phyloP scores from a whole-genome alignment of 1,284 basidiomycete genomes.

The Ceratobasidium sp. region DNA sequence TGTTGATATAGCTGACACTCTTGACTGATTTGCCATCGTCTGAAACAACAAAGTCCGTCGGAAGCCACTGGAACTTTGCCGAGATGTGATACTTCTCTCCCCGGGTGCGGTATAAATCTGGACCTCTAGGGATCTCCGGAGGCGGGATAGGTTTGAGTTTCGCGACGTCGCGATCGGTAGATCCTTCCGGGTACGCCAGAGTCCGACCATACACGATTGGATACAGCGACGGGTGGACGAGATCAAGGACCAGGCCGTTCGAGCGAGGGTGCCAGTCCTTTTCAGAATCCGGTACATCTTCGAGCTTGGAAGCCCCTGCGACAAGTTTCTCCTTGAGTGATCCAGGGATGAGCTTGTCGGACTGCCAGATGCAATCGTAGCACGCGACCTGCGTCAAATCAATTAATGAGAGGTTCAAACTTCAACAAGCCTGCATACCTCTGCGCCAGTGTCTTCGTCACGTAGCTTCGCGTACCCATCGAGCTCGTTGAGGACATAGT shows the following conservation, averaged over 20 bases:
- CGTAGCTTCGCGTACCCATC: constrained; percentile 63
- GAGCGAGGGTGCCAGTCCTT: constrained; percentile 66
- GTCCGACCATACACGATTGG: constrained; percentile 59
- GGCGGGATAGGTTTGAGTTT: constrained; percentile 3
- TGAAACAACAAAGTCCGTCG: constrained; percentile 56
- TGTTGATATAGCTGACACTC: constrained; percentile 57
- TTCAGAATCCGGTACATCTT: constrained; percentile 58
- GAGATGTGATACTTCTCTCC: constrained; percentile 45
- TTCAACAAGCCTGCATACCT: constrained; percentile 55
- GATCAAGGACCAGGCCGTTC: constrained; percentile 61
- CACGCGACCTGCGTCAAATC: constrained; percentile 60
- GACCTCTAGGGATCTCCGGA: not conserved
- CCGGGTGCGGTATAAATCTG: not conserved
- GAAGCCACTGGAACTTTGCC: constrained; percentile 59
- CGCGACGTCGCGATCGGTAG: not conserved
- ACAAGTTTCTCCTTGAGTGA: constrained; percentile 48
- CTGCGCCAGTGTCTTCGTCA: constrained; percentile 56
- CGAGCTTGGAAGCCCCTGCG: constrained; percentile 55
- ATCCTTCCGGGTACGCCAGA: constrained; percentile 31
- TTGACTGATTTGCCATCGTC: constrained; percentile 50
- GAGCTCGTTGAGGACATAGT: constrained; percentile 68
- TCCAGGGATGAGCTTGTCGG: constrained; percentile 54
- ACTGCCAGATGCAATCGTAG: constrained; percentile 69
- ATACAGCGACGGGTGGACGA: constrained; percentile 53
- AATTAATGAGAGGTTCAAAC: not conserved